These are phyloP conservation scores for Colletotrichum simmondsii DNA, from an alignment of 2,329 filamentous ascomycete genomes.

Conservation along the genomic window DNA sequence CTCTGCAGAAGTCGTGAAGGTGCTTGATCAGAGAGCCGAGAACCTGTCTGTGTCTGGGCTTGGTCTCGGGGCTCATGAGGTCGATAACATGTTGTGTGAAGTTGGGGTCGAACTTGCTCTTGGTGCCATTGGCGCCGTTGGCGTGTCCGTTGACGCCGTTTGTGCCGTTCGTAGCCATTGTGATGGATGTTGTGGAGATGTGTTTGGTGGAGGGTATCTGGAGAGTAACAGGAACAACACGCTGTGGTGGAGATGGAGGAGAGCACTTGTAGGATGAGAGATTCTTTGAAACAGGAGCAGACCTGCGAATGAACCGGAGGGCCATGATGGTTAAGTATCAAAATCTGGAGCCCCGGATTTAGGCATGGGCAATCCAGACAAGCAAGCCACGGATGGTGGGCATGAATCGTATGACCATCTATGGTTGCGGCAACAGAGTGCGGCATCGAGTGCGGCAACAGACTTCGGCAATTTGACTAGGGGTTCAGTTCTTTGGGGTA, in stretches of 20 bases:
- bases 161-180: conserved; percentile 29
- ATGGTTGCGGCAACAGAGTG: conserved; percentile 11
- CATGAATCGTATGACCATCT: conserved; percentile 17
- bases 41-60: conserved; percentile 29
- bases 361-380: not conserved
- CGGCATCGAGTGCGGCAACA: conserved; percentile 18
- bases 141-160: conserved; percentile 28
- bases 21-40: conserved; percentile 33
- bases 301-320: not conserved
- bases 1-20: conserved; percentile 33
- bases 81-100: conserved; percentile 36
- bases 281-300: not conserved
- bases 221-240: not conserved
- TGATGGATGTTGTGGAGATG: not conserved
- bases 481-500: not conserved
- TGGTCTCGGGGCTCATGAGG: conserved; percentile 34
- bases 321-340: conserved; percentile 2
- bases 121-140: conserved; percentile 9
- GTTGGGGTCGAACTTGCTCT: conserved; percentile 34
- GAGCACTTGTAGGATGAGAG: not conserved
- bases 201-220: not conserved
- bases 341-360: not conserved
- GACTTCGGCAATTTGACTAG: conserved; percentile 10
- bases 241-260: not conserved
- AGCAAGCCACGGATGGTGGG: not conserved